Base-by-base conservation (phyloP, 176 grass and related monocot genomes). In the Bolboschoenus planiculmis region DNA sequence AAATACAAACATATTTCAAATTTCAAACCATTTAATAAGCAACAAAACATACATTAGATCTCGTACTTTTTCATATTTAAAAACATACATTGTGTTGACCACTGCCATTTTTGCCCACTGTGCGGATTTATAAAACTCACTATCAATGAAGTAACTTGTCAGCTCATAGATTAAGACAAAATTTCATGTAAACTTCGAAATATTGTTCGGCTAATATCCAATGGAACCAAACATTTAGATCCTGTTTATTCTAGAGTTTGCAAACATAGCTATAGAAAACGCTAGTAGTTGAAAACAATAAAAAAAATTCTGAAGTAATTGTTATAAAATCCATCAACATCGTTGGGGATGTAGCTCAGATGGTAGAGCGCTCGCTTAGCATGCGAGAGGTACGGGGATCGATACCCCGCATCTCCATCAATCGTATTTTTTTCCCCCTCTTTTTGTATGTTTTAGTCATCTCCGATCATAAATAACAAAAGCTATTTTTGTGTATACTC, bases 361-460 rank as follows among this genome's bases (percentile, higher is more conserved):
- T 91, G 86, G 86, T 91, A 88, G 86, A 84, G 86, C 83, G 88
- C 84, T 90, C 84, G 88, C 88, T 90, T 90, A 81, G 83, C 79
- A 91, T 91, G 90, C 81, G 84, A 86, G 66, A 86, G 84, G 80
- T 84, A 86, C 65, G 81, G 84, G 84, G 79, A 87, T 92, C 83
- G 83, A 87, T 89, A 89, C 58, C 85, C 80, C 74, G 65, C 81
- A 85, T 76, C 71, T 76, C 71, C 71, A 76, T 48, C 46, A 10
- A 10, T 7, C 2, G 0, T 53, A 1, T 53, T 3, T 53, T 53
- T 53, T 53, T 53, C 0, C 18, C 50, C 10, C 10, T 14, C 2
- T 18, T 53, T 53, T 53, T 53, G 50, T 53, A 53, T 15, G 3
- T 47, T 47, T 47, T 47, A 47, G 5, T 47, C 10, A 47, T 47